These are phyloP conservation scores for Pythium pectinolyticum DNA, from an alignment of 352 stramenopile genomes.

Conservation along the genomic window DNA sequence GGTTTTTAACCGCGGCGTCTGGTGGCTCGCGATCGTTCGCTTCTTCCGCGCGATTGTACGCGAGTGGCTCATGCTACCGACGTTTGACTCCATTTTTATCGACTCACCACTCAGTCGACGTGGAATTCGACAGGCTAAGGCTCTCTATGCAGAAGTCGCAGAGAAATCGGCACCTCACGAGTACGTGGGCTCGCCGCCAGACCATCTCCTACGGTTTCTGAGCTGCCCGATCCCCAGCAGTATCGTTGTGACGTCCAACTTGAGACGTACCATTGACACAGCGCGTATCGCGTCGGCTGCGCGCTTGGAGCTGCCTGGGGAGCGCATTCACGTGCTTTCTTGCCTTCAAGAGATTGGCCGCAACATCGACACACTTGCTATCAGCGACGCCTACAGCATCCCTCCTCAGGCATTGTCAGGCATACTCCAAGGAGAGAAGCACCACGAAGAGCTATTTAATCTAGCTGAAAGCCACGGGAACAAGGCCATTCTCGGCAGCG, in stretches of 20 bases:
- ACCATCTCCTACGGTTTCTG: slow-evolving; percentile 47
- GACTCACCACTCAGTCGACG: slow-evolving; percentile 78
- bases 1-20: slow-evolving; percentile 81
- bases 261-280: slow-evolving; percentile 78
- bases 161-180: slow-evolving; percentile 26
- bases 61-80: slow-evolving; percentile 72
- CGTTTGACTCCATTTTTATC: slow-evolving; percentile 76
- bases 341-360: slow-evolving; percentile 82
- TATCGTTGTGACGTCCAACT: slow-evolving; percentile 70
- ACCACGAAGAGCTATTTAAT: slow-evolving; percentile 70
- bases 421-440: slow-evolving; percentile 40
- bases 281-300: slow-evolving; percentile 71
- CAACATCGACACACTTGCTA: slow-evolving; percentile 84
- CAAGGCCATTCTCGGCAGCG: slow-evolving; percentile 66
- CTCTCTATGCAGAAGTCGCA: slow-evolving; percentile 47
- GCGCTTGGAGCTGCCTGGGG: slow-evolving; percentile 44
- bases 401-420: slow-evolving; percentile 34
- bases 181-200: slow-evolving; percentile 16
- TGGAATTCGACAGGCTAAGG: slow-evolving; percentile 58
- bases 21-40: slow-evolving; percentile 38
- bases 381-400: slow-evolving; percentile 53
- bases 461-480: slow-evolving; percentile 78
- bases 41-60: slow-evolving; percentile 55
- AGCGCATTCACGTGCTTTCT: slow-evolving; percentile 82
- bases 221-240: slow-evolving; percentile 46